These are phyloP conservation scores for Claviceps pusilla DNA, from an alignment of 2,329 filamentous ascomycete genomes.

Conservation along the genomic window DNA sequence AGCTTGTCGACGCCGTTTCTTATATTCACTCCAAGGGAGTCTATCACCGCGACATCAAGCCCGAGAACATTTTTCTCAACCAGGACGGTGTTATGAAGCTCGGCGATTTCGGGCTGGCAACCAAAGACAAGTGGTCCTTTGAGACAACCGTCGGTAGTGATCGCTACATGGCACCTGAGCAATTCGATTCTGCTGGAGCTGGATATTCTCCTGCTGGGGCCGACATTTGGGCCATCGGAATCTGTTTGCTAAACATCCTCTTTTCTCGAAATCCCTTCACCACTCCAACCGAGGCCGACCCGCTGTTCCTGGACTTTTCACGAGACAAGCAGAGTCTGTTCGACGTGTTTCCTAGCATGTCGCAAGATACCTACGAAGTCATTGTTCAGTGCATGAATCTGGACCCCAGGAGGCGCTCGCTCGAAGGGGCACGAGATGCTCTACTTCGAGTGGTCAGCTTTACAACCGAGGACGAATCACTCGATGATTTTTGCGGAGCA, in stretches of 20 bases:
- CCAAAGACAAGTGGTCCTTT: slow-evolving; percentile 75
- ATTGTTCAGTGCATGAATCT: slow-evolving; percentile 80
- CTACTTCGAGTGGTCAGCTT: slow-evolving; percentile 73
- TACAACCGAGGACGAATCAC: slow-evolving; percentile 77
- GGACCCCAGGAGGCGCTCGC: slow-evolving; percentile 76
- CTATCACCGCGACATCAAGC: slow-evolving; percentile 97
- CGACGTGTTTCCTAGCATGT: slow-evolving; percentile 97
- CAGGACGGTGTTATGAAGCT: slow-evolving; percentile 84
- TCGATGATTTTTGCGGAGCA: slow-evolving; percentile 86
- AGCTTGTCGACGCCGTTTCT: slow-evolving; percentile 77
- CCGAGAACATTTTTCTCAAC: slow-evolving; percentile 94
- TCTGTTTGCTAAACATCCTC: slow-evolving; percentile 89
- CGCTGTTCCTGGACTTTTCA: slow-evolving; percentile 83
- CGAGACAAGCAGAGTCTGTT: slow-evolving; percentile 91
- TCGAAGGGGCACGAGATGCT: slow-evolving; percentile 62
- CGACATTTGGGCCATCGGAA: slow-evolving; percentile 93
- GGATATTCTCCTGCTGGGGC: slow-evolving; percentile 90
- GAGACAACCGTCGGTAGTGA: slow-evolving; percentile 93
- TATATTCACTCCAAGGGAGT: slow-evolving; percentile 84
- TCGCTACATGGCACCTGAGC: slow-evolving; percentile 97
- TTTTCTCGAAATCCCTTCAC: slow-evolving; percentile 96
- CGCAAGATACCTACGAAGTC: slow-evolving; percentile 91
- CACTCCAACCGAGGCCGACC: slow-evolving; percentile 76
- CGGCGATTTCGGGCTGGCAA: slow-evolving; percentile 89
- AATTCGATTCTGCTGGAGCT: slow-evolving; percentile 74